Percentiles rank a stretch among this genome's conserved stretches.
Conservation (phyloP, 192 early-diverging fungal species). For the Linnemannia zychae region DNA sequence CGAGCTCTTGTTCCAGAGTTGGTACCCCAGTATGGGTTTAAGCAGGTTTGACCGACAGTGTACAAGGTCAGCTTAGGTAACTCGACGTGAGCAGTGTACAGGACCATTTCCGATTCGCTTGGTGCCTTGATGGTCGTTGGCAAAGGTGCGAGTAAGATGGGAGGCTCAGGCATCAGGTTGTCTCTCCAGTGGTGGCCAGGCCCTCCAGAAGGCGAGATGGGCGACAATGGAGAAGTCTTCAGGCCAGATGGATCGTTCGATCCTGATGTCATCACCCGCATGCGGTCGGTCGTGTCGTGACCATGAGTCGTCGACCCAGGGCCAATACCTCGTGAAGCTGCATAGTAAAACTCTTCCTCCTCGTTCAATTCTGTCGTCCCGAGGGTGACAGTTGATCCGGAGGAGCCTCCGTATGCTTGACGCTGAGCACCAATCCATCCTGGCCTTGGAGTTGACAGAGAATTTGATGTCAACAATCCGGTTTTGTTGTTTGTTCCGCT, state of each 20-base stretch:
- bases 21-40: slow-evolving; percentile 42
- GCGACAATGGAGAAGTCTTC: background rate
- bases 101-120: slow-evolving; percentile 41
- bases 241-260: background rate
- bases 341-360: slow-evolving; percentile 44
- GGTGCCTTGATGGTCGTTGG: slow-evolving; percentile 34
- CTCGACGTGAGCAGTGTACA: slow-evolving; percentile 51
- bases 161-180: slow-evolving; percentile 34
- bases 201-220: background rate
- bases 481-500: background rate
- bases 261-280: background rate
- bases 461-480: background rate
- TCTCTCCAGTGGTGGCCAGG: background rate
- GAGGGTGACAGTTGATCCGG: slow-evolving; percentile 27
- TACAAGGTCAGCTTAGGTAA: slow-evolving; percentile 46
- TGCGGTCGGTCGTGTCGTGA: background rate
- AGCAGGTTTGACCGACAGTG: slow-evolving; percentile 47
- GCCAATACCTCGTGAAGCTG: slow-evolving; percentile 15
- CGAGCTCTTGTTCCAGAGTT: slow-evolving; percentile 38
- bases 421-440: background rate
- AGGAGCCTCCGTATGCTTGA: slow-evolving; percentile 13
- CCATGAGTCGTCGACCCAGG: background rate
- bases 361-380: slow-evolving; percentile 40
- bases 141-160: slow-evolving; percentile 39
- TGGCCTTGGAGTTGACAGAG: background rate